Percentiles rank a stretch among this genome's conserved stretches.
phyloP scores from a whole-genome alignment of 495 filamentous ascomycete genomes.

The Lasiosphaeria ovina region DNA sequence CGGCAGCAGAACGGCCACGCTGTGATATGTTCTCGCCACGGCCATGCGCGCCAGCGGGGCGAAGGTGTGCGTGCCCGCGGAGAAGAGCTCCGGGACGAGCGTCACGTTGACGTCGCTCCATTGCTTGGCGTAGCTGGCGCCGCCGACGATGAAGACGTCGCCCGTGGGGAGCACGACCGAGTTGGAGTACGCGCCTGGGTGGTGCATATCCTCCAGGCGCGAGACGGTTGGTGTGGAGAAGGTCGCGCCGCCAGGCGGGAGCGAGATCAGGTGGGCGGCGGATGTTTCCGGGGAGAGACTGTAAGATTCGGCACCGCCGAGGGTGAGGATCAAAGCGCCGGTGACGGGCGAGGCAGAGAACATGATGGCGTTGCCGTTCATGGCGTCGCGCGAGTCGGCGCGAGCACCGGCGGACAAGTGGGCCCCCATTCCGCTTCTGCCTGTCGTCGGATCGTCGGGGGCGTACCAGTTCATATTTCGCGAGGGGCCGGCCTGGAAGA shows the following conservation, averaged over 20 bases:
- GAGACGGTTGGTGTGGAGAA: background rate
- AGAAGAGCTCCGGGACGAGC: conserved; percentile 30
- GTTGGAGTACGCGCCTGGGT: conserved; percentile 39
- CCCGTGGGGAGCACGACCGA: conserved; percentile 57
- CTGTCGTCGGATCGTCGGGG: conserved; percentile 25
- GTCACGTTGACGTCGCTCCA: conserved; percentile 51
- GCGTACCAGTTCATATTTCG: conserved; percentile 61
- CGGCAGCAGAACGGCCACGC: conserved; percentile 52
- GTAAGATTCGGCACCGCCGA: background rate
- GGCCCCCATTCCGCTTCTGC: background rate
- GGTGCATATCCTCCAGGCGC: background rate
- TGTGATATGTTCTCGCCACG: conserved; percentile 56
- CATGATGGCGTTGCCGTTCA: background rate
- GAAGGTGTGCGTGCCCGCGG: conserved; percentile 30
- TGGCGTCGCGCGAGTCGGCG: background rate
- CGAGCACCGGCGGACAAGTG: background rate
- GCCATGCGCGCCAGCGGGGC: conserved; percentile 40
- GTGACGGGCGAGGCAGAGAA: background rate
- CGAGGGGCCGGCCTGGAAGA: conserved; percentile 60
- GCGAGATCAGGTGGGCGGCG: background rate
- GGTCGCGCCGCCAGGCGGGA: background rate
- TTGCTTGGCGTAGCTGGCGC: conserved; percentile 43
- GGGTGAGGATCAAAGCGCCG: background rate
- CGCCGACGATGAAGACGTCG: conserved; percentile 54
- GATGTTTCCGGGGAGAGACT: background rate